Base-by-base conservation (phyloP, 108 stramenopile genomes). In the Tribonema minus region DNA sequence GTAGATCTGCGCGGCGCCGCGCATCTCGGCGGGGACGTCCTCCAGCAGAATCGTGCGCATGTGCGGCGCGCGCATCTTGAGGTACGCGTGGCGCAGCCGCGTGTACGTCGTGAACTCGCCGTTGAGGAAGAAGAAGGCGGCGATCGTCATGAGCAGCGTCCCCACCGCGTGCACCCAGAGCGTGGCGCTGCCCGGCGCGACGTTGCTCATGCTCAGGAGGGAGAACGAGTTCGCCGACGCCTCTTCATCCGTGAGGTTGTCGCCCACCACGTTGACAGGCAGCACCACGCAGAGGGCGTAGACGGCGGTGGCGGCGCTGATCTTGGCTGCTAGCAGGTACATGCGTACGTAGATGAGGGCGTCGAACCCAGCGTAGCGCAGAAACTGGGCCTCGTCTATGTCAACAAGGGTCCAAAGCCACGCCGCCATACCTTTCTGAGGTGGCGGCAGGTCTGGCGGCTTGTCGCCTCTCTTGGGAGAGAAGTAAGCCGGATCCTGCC, bases 1-100 rank as follows among this genome's bases (percentile, higher is more conserved):
- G 46, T 76, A 37, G 23, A 83, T 67, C 25, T 59, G 64, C 63
- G 72, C 74, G 37, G 70, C 38, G 71, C 66, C 68, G 9, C 82
- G 61, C 0, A 80, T 58, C 39, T 81, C 71, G 31, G 33, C 3
- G 38, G 82, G 82, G 3, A 83, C 80, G 27, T 83, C 80, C n/a
- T n/a, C n/a, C n/a, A 82, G 68, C 72, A 82, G 64, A 63, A 82
- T 78, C 15, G 82, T 82, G 26, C 82, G 78, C 79, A 81, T 78
- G 70, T 75, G 82, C 20, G 82, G 40, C 36, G 74, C 63, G 2
- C 76, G 29, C 77, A 80, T 78, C 72, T 75, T 63, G 2, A 82
- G 62, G 73, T 75, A 75, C 41, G 64, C 39, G 41, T 75, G 73
- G 38, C 73, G 34, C 26, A 83, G 40, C n/a, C 64, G 27, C 37